Base-by-base conservation (phyloP, 345 rosid genomes). In the Linum lewisii region DNA sequence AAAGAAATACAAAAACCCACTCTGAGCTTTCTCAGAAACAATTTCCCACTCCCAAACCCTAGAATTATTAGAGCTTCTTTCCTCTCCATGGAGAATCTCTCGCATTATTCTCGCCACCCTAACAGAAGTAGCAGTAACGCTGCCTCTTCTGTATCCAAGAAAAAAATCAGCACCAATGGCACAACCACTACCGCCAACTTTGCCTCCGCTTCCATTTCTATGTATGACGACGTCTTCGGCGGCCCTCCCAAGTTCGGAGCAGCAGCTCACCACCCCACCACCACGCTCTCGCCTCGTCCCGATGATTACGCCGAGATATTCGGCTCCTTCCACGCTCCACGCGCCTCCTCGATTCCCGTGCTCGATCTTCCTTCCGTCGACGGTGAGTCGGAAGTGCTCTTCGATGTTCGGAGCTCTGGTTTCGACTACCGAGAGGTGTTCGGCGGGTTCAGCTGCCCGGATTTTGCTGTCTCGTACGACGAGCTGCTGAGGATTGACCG, bases 231-330 rank as follows among this genome's bases (percentile, higher is more conserved):
- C 76, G 84, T 88, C 3, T 88, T 84, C 61, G 88, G 88, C 1
- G 88, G 87, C 11, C 84, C 92, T 0, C 87, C 88, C 2, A 78
- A 73, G 71, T 80, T 73, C 25, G 90, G 76, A 2, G 34, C 34
- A 1, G 1, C 34, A 29, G 34, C 34, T 29, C 34, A 29, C 7
- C 34, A 29, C 7, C 5, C 34, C 69, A 72, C 34, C 82, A 6
- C 90, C 16, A 45, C 80, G 1, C 69, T 92, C 42, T 85, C 98
- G 19, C 98, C 96, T 7, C 79, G 96, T 10, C 80, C 75, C 2
- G 95, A 92, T 54, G 98, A 92, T 75, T 92, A 86, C 59, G 64
- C 65, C 58, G 95, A 88, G 77, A 88, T 88, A 51, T 92, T 92
- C 80, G 78, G 86, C 19, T 81, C 85, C 1, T 88, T 86, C 45